These are phyloP conservation scores for Periglandula ipomoeae DNA, from an alignment of 2,329 filamentous ascomycete species.

Conservation along the genomic window DNA sequence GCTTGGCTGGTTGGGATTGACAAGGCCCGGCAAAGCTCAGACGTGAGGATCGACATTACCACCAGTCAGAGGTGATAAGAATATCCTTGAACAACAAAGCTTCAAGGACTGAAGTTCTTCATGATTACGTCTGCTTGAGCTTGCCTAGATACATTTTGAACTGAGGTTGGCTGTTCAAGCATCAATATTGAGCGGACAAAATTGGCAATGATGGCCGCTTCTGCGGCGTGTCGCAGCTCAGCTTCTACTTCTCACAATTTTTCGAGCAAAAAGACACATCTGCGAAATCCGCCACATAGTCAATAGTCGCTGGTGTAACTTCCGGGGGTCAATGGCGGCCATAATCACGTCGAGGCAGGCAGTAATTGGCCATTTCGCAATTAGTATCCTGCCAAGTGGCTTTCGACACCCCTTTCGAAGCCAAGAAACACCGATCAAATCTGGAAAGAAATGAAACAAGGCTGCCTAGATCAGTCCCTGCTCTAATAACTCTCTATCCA, in stretches of 20 bases:
- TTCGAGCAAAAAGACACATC: neutral
- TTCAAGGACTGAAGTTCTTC: too few species aligned
- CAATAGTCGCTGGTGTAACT: conserved; percentile 12
- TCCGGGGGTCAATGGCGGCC: conserved; percentile 5
- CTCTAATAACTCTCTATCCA: too few species aligned
- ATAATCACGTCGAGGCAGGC: conserved; percentile 1
- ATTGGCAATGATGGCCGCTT: neutral
- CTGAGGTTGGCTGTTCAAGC: neutral
- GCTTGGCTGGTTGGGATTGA: neutral
- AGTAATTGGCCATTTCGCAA: too few species aligned
- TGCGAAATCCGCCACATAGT: conserved; percentile 6
- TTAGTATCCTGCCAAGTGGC: too few species aligned
- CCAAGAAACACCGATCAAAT: too few species aligned
- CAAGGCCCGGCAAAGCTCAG: neutral
- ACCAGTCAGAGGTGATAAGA: too few species aligned
- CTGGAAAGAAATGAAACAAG: too few species aligned
- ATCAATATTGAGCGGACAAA: neutral
- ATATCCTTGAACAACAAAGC: too few species aligned
- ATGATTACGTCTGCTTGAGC: neutral
- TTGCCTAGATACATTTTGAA: neutral
- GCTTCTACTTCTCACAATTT: neutral
- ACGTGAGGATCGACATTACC: too few species aligned
- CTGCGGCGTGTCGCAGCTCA: conserved; percentile 2
- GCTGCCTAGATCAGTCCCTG: too few species aligned
- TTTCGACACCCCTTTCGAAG: too few species aligned